Evolutionary conservation across 2,329 filamentous ascomycete species (phyloP).

Genomic region (Aspergillus sp.): DNA sequence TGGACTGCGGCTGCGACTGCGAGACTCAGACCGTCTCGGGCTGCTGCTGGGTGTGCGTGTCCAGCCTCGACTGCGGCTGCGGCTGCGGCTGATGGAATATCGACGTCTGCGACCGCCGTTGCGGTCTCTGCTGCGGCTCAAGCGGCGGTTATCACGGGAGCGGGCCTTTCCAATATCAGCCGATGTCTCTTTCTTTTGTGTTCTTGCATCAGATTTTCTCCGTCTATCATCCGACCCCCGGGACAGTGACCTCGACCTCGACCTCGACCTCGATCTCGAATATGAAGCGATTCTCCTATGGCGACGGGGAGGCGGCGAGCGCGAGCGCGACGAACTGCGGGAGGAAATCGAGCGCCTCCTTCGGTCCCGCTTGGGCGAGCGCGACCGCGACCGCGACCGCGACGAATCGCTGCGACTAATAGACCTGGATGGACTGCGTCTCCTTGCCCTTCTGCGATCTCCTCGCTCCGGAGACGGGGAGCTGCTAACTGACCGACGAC

Average conservation of each 20-base stretch:
- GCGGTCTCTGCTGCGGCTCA: slow-evolving; percentile 33
- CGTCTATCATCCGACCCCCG: slow-evolving; percentile 23
- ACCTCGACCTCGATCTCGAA: slow-evolving; percentile 31
- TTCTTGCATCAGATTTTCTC: slow-evolving; percentile 39
- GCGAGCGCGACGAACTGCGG: slow-evolving; percentile 31
- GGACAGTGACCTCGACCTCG: slow-evolving; percentile 27
- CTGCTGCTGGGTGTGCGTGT: slow-evolving; percentile 17
- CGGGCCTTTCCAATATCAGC: slow-evolving; percentile 47
- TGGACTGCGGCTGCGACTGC: slow-evolving; percentile 23
- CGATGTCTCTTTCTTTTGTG: slow-evolving; percentile 36
- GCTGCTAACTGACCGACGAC: slow-evolving; percentile 26
- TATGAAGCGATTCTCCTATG: slow-evolving; percentile 31
- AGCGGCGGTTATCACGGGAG: slow-evolving; percentile 35
- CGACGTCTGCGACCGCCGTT: slow-evolving; percentile 25
- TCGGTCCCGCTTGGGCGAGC: slow-evolving; percentile 45
- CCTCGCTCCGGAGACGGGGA: slow-evolving; percentile 36
- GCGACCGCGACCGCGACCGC: slow-evolving; percentile 46
- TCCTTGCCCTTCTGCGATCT: slow-evolving; percentile 28
- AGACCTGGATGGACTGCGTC: slow-evolving; percentile 40
- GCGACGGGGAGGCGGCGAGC: slow-evolving; percentile 24
- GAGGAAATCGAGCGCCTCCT: slow-evolving; percentile 34
- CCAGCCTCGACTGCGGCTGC: slow-evolving; percentile 11
- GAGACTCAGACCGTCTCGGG: slow-evolving; percentile 22
- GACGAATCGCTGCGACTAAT: slow-evolving; percentile 42
- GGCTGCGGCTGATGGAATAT: slow-evolving; percentile 20